Conservation (phyloP, 768 basidiomycete genomes). For the Naganishia kalamii region DNA sequence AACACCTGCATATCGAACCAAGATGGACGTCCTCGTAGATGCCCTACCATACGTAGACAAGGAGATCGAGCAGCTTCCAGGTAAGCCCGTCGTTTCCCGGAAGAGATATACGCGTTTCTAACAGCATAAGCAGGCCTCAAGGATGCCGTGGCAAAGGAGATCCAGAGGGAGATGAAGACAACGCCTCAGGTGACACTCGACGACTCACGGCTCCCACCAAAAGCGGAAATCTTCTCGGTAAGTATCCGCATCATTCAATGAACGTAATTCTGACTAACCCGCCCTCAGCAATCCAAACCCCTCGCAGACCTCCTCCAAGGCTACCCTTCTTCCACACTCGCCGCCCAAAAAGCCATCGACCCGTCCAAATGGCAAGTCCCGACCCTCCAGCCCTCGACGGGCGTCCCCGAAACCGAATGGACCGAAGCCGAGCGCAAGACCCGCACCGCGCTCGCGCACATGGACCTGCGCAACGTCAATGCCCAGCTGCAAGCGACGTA, state of each 20-base stretch:
- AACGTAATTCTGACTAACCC: not conserved
- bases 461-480: constrained; percentile 62
- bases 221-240: constrained; percentile 38
- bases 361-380: constrained; percentile 31
- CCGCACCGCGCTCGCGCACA: constrained; percentile 39
- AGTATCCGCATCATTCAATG: constrained; percentile 11
- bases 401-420: constrained; percentile 32
- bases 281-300: constrained; percentile 40
- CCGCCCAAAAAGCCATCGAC: constrained; percentile 38
- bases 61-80: constrained; percentile 66
- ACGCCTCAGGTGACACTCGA: constrained; percentile 30
- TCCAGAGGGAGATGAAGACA: constrained; percentile 39
- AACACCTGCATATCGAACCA: not conserved
- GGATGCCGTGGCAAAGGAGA: constrained; percentile 35
- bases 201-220: constrained; percentile 38
- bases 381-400: not conserved
- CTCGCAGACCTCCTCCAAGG: constrained; percentile 32
- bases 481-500: constrained; percentile 74
- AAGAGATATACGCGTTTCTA: no score
- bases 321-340: constrained; percentile 22
- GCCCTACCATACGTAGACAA: constrained; percentile 92
- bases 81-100: constrained; percentile 23
- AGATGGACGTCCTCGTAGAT: constrained; percentile 52
- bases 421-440: constrained; percentile 34
- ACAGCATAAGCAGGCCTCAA: constrained; percentile 32